Conservation (phyloP, 768 basidiomycete genomes). For the Cystofilobasidium bisporidii region DNA sequence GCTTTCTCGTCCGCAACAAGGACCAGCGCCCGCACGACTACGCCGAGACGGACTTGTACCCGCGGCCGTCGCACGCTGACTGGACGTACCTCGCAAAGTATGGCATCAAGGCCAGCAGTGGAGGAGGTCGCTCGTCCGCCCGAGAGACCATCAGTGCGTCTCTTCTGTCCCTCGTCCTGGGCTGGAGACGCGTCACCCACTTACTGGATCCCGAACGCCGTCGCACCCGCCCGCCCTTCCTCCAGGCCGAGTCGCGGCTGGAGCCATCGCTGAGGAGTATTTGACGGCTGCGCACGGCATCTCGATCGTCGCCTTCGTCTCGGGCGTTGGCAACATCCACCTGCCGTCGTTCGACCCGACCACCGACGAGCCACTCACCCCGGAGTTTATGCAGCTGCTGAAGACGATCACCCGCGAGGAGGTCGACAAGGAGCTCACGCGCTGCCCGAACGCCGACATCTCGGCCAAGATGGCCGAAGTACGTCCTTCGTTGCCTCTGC, state of each 20-base stretch:
- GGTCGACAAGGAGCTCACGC: constrained; percentile 74
- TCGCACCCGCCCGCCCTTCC: neutral
- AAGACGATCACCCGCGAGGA: constrained; percentile 69
- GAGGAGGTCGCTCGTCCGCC: constrained; percentile 88
- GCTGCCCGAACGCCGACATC: constrained; percentile 84
- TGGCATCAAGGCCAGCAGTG: constrained; percentile 91
- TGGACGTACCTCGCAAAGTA: constrained; percentile 97
- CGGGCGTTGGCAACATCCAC: constrained; percentile 85
- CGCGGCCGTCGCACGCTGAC: constrained; percentile 93
- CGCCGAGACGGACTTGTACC: constrained; percentile 94
- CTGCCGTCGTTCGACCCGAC: constrained; percentile 57
- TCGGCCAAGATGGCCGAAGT: constrained; percentile 86
- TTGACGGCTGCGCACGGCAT: constrained; percentile 75
- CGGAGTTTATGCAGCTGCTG: constrained; percentile 73
- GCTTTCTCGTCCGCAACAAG: constrained; percentile 90
- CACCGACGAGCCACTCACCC: constrained; percentile 60
- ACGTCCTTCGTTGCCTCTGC: constrained; percentile 27
- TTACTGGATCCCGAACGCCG: too few relatives aligned
- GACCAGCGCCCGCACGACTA: constrained; percentile 98
- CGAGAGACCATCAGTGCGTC: constrained; percentile 83
- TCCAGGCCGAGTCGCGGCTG: constrained; percentile 86
- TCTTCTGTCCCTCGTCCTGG: too few relatives aligned
- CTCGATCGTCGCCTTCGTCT: constrained; percentile 94
- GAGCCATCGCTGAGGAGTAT: constrained; percentile 95
- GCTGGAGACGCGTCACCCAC: too few relatives aligned